Conservation (phyloP, 352 stramenopile species). For the Phytophthora megakarya region DNA sequence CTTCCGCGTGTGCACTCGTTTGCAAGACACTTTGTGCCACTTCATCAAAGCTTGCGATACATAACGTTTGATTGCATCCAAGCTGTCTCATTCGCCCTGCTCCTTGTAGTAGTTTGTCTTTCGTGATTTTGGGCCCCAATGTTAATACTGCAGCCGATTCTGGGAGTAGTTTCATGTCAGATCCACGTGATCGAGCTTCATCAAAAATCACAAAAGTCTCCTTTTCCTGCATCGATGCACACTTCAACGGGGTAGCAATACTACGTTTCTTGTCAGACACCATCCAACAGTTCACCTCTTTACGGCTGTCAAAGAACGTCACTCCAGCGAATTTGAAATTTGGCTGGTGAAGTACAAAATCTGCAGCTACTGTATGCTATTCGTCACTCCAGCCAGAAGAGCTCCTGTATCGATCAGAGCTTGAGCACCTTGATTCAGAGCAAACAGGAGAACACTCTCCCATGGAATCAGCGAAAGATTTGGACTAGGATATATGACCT, state of each 20-base stretch:
- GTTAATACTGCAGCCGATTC: constrained; percentile 83
- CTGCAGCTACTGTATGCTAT: constrained; percentile 54
- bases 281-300: constrained; percentile 73
- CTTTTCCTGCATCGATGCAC: constrained; percentile 72
- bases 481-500: constrained; percentile 24
- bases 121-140: constrained; percentile 83
- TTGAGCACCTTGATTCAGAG: constrained; percentile 45
- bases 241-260: constrained; percentile 49
- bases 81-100: constrained; percentile 87
- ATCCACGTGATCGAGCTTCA: constrained; percentile 85
- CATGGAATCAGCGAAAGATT: constrained; percentile 30
- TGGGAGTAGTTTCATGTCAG: constrained; percentile 87
- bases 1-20: constrained; percentile 37
- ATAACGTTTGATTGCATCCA: constrained; percentile 66
- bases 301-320: constrained; percentile 80
- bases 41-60: constrained; percentile 70
- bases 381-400: constrained; percentile 70
- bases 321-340: constrained; percentile 56
- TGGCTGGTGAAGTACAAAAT: constrained; percentile 44
- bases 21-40: constrained; percentile 57
- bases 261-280: constrained; percentile 63
- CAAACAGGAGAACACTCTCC: constrained; percentile 50
- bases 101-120: constrained; percentile 95
- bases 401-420: constrained; percentile 89
- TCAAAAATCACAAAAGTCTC: constrained; percentile 93